Conservation (phyloP, 2,329 filamentous ascomycete species). For the Aspergillus pseudoterreus region DNA sequence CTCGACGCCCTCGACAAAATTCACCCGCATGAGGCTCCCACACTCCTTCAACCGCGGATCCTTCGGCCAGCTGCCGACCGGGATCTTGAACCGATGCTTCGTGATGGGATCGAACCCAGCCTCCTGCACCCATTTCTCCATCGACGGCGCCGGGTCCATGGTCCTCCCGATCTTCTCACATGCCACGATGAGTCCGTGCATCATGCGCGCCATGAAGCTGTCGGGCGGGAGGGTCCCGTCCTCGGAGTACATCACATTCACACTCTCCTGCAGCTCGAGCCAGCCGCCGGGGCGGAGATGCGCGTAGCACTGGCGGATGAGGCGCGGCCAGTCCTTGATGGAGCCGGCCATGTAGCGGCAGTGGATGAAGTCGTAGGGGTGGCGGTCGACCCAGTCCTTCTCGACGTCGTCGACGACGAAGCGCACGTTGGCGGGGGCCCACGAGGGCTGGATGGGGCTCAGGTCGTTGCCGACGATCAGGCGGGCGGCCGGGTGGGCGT, state of each 20-base stretch:
- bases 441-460: slow-evolving; percentile 39
- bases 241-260: slow-evolving; percentile 11
- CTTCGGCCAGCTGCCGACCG: slow-evolving; percentile 13
- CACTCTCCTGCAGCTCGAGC: slow-evolving; percentile 14
- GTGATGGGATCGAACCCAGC: slow-evolving; percentile 11
- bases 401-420: slow-evolving; percentile 35
- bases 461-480: slow-evolving; percentile 46
- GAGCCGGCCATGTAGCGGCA: slow-evolving; percentile 30
- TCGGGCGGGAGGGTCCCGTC: slow-evolving; percentile 9
- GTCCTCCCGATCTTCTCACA: slow-evolving; percentile 11
- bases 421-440: slow-evolving; percentile 34
- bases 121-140: slow-evolving; percentile 10
- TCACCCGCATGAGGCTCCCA: slow-evolving; percentile 11
- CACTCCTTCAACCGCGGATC: slow-evolving; percentile 14
- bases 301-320: slow-evolving; percentile 12
- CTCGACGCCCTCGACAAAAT: slow-evolving; percentile 16
- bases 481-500: slow-evolving; percentile 34
- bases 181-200: slow-evolving; percentile 12
- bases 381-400: slow-evolving; percentile 24
- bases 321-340: slow-evolving; percentile 26
- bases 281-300: slow-evolving; percentile 14
- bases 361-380: slow-evolving; percentile 32
- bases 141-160: slow-evolving; percentile 15
- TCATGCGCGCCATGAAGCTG: slow-evolving; percentile 12
- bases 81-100: slow-evolving; percentile 7